These are phyloP conservation scores for Chaetomiaceae sp. DNA, from an alignment of 2,329 filamentous ascomycete species.

Conservation along the genomic window DNA sequence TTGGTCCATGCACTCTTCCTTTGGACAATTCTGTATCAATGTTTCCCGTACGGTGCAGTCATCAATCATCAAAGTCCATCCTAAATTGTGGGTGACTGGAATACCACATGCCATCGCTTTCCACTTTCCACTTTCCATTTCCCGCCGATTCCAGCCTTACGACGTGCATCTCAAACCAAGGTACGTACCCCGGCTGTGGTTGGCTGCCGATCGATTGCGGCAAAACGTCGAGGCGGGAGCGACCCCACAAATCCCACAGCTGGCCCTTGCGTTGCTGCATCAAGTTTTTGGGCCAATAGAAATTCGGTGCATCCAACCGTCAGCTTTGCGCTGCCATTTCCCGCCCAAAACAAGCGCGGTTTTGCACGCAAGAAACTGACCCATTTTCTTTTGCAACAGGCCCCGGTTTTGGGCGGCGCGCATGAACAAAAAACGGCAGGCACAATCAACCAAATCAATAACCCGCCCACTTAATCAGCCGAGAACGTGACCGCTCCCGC, in stretches of 20 bases:
- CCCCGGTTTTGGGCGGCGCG: slow-evolving; percentile 26
- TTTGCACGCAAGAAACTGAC: slow-evolving; percentile 26
- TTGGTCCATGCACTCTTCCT: no score
- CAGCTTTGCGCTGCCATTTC: slow-evolving; percentile 19
- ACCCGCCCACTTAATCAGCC: slow-evolving; percentile 34
- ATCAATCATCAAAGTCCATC: no score
- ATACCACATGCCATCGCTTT: not conserved
- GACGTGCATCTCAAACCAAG: slow-evolving; percentile 15
- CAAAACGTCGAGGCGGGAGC: slow-evolving; percentile 2
- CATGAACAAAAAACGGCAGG: slow-evolving; percentile 27
- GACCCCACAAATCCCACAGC: slow-evolving; percentile 16
- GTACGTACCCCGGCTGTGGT: slow-evolving; percentile 19
- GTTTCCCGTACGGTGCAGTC: no score
- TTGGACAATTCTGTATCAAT: no score
- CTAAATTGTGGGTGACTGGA: not conserved
- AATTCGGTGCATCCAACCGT: slow-evolving; percentile 19
- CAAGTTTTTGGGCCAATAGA: slow-evolving; percentile 30
- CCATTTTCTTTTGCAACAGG: slow-evolving; percentile 28
- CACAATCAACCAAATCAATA: slow-evolving; percentile 25
- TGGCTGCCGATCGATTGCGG: slow-evolving; percentile 13
- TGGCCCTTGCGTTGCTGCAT: slow-evolving; percentile 22
- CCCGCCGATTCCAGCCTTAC: no score
- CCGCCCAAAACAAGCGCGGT: slow-evolving; percentile 24
- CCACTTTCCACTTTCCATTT: no score
- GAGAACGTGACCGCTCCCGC: slow-evolving; percentile 28